Evolutionary conservation across 1,284 basidiomycete genomes (phyloP).

Genomic region (Wolfiporia cocos): DNA sequence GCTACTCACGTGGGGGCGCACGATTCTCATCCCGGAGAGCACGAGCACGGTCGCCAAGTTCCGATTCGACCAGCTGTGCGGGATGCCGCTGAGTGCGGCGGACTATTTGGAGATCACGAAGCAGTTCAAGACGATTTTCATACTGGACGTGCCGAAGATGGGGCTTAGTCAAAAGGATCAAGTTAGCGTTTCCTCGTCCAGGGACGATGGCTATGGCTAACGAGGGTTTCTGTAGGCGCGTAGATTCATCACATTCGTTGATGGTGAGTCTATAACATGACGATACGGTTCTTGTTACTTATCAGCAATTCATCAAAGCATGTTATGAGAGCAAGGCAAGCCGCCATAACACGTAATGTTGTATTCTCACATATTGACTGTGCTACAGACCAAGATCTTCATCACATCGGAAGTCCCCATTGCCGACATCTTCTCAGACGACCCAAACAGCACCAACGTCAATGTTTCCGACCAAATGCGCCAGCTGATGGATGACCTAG

Average conservation of each 20-base stretch:
- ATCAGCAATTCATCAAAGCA: conserved; percentile 34
- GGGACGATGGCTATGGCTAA: neutral
- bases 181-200: conserved; percentile 33
- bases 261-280: conserved; percentile 52
- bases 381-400: conserved; percentile 75
- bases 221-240: conserved; percentile 51
- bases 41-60: conserved; percentile 82
- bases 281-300: neutral
- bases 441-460: conserved; percentile 34
- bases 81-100: conserved; percentile 84
- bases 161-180: conserved; percentile 84
- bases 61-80: conserved; percentile 85
- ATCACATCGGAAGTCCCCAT: conserved; percentile 88
- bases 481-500: conserved; percentile 86
- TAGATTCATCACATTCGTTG: conserved; percentile 96
- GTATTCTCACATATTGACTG: neutral
- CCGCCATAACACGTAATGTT: conserved; percentile 1
- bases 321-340: conserved; percentile 86
- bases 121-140: conserved; percentile 84
- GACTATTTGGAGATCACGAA: conserved; percentile 96
- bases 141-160: conserved; percentile 87
- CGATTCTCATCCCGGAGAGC: conserved; percentile 75
- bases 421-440: conserved; percentile 81
- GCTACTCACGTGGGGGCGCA: conserved; percentile 87
- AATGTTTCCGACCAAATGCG: conserved; percentile 77